Conservation (phyloP, 2,329 filamentous ascomycete genomes). For the Fonsecaea erecta region DNA sequence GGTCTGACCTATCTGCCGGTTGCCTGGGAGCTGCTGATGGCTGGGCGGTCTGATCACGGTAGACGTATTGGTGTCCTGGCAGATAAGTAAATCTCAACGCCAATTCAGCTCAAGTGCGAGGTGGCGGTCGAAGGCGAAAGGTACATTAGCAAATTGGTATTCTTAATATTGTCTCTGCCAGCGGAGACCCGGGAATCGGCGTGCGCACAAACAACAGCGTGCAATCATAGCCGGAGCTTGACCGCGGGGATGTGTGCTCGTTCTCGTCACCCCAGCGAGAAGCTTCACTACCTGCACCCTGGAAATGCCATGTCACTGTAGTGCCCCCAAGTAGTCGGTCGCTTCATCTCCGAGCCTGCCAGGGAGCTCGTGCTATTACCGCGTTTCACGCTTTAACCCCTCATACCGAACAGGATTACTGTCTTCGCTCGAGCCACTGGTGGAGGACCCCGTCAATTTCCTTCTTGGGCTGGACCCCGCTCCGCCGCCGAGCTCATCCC, state of each 20-base stretch:
- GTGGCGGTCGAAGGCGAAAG: background rate
- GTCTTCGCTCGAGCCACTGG: constrained; percentile 34
- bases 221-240: background rate
- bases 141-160: background rate
- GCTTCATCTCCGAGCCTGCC: constrained; percentile 32
- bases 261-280: constrained; percentile 8
- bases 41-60: background rate
- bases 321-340: constrained; percentile 20
- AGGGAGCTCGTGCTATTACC: constrained; percentile 23
- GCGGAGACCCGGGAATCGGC: background rate
- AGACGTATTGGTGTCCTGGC: background rate
- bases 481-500: constrained; percentile 35
- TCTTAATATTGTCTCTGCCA: constrained; percentile 6
- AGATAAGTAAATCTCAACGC: background rate
- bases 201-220: background rate
- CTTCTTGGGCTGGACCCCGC: constrained; percentile 28
- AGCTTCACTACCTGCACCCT: constrained; percentile 3
- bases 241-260: background rate
- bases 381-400: constrained; percentile 33
- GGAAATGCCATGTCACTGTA: constrained; percentile 6
- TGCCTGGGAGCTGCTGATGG: background rate
- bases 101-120: background rate
- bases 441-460: constrained; percentile 31
- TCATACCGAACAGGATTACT: constrained; percentile 31
- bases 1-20: constrained; percentile 1